Evolutionary conservation across 2,329 filamentous ascomycete genomes (phyloP), one percentile per base, ranked within the genome.

Genomic region (Fusarium albidum): DNA sequence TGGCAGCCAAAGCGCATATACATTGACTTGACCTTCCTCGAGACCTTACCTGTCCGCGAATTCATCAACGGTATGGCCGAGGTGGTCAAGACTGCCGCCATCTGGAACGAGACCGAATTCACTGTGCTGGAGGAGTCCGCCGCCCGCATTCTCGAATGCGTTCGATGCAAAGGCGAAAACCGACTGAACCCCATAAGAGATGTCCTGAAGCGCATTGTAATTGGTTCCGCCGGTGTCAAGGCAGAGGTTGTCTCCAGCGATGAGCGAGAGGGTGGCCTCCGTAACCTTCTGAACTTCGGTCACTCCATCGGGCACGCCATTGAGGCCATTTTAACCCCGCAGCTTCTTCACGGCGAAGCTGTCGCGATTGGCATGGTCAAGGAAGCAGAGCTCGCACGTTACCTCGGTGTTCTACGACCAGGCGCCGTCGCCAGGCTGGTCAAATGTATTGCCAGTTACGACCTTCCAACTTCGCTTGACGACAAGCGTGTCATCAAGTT

Each of bases 1-100:
- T 98, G 94, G 93, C 95, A 99, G 72, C 95, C 95, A 5, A 83
- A 89, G 68, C 87, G 92, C 59, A 93, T 98, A 62, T 99, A 96
- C 75, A 93, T 99, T 66, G 95, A 99, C 73, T 80, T 98, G 56
- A 83, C 87, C 49, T 98, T 99, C 70, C 81, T 99, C 49, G 91
- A 96, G 71, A 96, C 92, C 1, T 80, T 99, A 15, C 93, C 94
- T 1, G 87, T 89, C 61, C 84, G 95, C 63, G 94, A 99, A 75
- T 94, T 99, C 69, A 92, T 97, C 75, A 99, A 99, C 72, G 95
- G 95, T 56, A 97, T 99, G 94, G 95, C 94, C 21, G 95, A 99
- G 77, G 94, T 99, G 26, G 84, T 97, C 72, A 97, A 97, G 83
- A 99, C 95, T 4, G 95, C 95, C 4, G 95, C 95, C 47, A 98